Evolutionary conservation across 2,329 filamentous ascomycete genomes (phyloP), one percentile per base, ranked within the genome.

Genomic region (Aspergillus chevalieri): DNA sequence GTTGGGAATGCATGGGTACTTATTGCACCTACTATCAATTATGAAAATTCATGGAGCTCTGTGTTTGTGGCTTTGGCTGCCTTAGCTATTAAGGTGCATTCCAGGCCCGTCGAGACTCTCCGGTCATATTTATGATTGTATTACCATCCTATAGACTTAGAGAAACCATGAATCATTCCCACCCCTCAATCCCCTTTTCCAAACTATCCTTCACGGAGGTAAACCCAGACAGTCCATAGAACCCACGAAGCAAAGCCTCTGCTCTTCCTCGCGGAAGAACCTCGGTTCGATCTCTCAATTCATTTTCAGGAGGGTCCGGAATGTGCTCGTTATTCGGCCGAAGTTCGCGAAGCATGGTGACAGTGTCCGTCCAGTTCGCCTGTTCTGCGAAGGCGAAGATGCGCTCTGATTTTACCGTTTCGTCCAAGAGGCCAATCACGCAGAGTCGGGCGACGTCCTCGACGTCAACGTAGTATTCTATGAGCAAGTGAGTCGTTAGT

Each of bases 321-420:
- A 77, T 70, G 14, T 54, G 52, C 43, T 62, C 66, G 2, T 70
- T 54, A 8, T 47, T 60, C 0, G 77, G 77, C 46, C 67, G 66
- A 6, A 71, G 42, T 43, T 69, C 66, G 19, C 68, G 61, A 46
- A 75, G 57, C 3, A 71, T 62, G 1, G 55, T 59, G 12, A 78
- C 54, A 2, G 68, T 55, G 2, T 71, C 58, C 17, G 78, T 76
- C 62, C 71, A 78, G 43, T 67, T 78, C 49, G 70, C 76, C 0
- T 70, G 71, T 1, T 69, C 65, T 0, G 75, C 78, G 47, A 77
- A 80, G 1, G 67, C 80, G 57, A 82, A 80, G 7, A 84, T 60
- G 1, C 81, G 73, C 56, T 83, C 74, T 0, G 70, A 69, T 2
- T 64, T 52, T 0, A 81, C 70, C 0, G 69, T 65, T 0, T 69